These are phyloP conservation scores for Pelargonium myrrhifolium DNA, from an alignment of 441 rosid genomes.

Conservation along the genomic window DNA sequence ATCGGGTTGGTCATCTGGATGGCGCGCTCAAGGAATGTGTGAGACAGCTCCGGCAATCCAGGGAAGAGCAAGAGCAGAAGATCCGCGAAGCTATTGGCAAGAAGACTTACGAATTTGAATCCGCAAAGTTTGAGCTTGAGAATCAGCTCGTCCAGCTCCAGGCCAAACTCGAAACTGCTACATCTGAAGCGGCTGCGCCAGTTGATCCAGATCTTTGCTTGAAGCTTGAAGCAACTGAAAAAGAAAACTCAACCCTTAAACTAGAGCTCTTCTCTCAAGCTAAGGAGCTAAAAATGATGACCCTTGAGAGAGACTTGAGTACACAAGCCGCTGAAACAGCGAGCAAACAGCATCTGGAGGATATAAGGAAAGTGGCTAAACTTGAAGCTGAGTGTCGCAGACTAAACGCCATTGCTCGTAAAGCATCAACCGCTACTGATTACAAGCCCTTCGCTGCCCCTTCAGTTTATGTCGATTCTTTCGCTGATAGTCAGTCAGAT, in stretches of 20 bases:
- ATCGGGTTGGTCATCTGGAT: constrained; percentile 71
- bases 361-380: constrained; percentile 64
- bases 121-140: constrained; percentile 45
- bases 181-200: constrained; percentile 1
- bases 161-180: constrained; percentile 29
- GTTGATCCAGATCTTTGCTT: constrained; percentile 30
- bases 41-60: constrained; percentile 77
- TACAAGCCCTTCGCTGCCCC: constrained; percentile 33
- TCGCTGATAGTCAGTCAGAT: constrained; percentile 63
- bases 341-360: constrained; percentile 76
- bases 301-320: constrained; percentile 70
- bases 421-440: constrained; percentile 33
- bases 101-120: constrained; percentile 57
- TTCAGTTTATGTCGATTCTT: constrained; percentile 47
- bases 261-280: constrained; percentile 40
- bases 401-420: constrained; percentile 48
- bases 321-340: constrained; percentile 77
- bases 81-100: constrained; percentile 45
- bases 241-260: constrained; percentile 53
- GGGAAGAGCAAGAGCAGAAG: constrained; percentile 76
- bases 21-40: constrained; percentile 91
- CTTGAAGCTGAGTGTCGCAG: constrained; percentile 75
- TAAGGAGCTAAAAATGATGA: constrained; percentile 53
- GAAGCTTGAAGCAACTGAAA: constrained; percentile 51
- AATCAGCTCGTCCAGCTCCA: constrained; percentile 37